Conservation (phyloP, 106 monocot genomes). For the Dendrobium huoshanense region DNA sequence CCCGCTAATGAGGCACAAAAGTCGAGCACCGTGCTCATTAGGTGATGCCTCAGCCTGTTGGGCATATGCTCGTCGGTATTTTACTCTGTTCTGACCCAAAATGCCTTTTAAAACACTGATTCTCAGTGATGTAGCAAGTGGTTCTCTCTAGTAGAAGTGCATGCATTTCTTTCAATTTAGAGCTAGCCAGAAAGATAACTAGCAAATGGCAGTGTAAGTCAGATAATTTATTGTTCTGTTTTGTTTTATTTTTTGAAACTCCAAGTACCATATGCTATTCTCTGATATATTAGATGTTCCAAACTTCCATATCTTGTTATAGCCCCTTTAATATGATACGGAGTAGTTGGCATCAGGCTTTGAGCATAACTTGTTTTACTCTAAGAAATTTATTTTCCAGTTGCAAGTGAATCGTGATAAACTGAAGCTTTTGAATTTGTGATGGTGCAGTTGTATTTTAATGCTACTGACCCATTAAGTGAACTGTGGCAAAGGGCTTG, state of each 20-base stretch:
- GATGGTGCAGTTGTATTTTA: slow-evolving; percentile 79
- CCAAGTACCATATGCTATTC: too few species aligned
- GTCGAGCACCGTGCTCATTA: too few species aligned
- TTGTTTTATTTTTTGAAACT: too few species aligned
- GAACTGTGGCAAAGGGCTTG: slow-evolving; percentile 98
- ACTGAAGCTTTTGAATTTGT: slow-evolving; percentile 1
- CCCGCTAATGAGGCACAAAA: too few species aligned
- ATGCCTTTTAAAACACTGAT: background rate
- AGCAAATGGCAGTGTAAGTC: background rate
- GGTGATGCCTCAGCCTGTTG: too few species aligned
- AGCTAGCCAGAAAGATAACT: background rate
- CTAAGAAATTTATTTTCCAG: background rate
- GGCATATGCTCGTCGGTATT: too few species aligned
- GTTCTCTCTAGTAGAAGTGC: background rate
- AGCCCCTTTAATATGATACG: background rate
- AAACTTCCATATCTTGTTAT: background rate
- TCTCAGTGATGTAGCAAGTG: background rate
- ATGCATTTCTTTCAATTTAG: background rate
- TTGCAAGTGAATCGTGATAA: background rate
- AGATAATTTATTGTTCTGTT: too few species aligned
- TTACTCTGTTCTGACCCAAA: too few species aligned
- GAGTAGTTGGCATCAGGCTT: background rate
- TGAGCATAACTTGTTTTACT: background rate
- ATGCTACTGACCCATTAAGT: slow-evolving; percentile 91
- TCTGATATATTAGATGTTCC: too few species aligned